A percentile compares a stretch with the other conserved stretches of the same genome.
Conservation (phyloP, 129 eudicot genomes). For the Saposhnikovia divaricata region DNA sequence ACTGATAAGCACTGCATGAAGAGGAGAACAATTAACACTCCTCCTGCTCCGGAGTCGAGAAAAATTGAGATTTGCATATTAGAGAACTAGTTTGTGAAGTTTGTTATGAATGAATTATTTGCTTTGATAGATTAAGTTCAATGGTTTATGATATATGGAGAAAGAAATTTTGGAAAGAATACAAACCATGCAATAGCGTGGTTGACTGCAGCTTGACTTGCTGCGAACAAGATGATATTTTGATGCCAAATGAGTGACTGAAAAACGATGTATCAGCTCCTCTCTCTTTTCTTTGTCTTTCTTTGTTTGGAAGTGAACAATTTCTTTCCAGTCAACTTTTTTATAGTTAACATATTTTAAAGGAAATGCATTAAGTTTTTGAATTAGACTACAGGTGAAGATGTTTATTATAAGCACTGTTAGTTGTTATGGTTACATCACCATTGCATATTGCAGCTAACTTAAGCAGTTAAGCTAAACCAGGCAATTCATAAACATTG, state of each 20-base stretch:
- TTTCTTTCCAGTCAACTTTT: not conserved
- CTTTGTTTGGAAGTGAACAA: not conserved
- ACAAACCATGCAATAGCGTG: not conserved
- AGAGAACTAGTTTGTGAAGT: not conserved
- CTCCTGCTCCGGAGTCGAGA: not conserved
- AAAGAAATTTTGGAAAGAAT: not conserved
- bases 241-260: not conserved
- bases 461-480: too few relatives aligned
- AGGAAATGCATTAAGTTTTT: too few relatives aligned
- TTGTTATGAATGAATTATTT: not conserved
- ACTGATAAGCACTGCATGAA: slow-evolving; percentile 14
- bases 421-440: too few relatives aligned
- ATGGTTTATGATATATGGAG: not conserved
- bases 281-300: not conserved
- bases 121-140: not conserved
- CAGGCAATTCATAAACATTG: too few relatives aligned
- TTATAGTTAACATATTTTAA: too few relatives aligned
- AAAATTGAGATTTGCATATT: slow-evolving; percentile 13
- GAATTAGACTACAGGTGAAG: not conserved
- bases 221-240: not conserved
- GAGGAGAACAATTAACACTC: not conserved
- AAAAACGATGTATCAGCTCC: not conserved
- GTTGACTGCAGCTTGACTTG: slow-evolving; percentile 5
- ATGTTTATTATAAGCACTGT: too few relatives aligned
- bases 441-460: too few relatives aligned